Evolutionary conservation across 805 yeast genomes (phyloP).

Genomic region (Ogataea angusta): DNA sequence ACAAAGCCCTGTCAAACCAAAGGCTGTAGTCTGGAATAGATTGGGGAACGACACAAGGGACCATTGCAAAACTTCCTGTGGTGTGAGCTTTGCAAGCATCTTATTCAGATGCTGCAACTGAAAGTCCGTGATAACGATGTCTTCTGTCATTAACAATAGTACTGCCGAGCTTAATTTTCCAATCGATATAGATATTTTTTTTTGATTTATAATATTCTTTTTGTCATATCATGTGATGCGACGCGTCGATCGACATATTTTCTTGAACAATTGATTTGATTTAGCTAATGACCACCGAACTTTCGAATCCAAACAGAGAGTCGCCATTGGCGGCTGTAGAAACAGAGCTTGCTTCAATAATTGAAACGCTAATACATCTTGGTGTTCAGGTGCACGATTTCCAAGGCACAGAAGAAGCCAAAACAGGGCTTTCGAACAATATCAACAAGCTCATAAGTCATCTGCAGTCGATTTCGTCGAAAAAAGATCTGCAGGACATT

Average conservation of each 20-base stretch:
- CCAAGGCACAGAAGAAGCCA: slow-evolving; percentile 82
- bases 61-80: slow-evolving; percentile 80
- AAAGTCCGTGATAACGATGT: slow-evolving; percentile 18
- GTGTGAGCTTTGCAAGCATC: slow-evolving; percentile 51
- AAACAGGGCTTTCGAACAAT: slow-evolving; percentile 49
- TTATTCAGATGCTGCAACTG: slow-evolving; percentile 67
- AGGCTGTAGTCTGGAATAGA: slow-evolving; percentile 88
- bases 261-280: neutral
- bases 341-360: slow-evolving; percentile 46
- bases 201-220: slow-evolving; percentile 2
- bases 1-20: slow-evolving; percentile 89
- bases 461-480: slow-evolving; percentile 33
- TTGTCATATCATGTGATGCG: slow-evolving; percentile 9
- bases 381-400: slow-evolving; percentile 93
- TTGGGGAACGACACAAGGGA: slow-evolving; percentile 78
- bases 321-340: slow-evolving; percentile 30
- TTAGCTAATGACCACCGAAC: slow-evolving; percentile 31
- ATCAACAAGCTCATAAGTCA: slow-evolving; percentile 39
- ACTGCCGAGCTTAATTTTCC: neutral
- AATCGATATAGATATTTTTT: neutral
- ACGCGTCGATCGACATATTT: slow-evolving; percentile 6
- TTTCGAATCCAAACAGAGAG: slow-evolving; percentile 18
- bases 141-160: slow-evolving; percentile 2
- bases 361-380: slow-evolving; percentile 81
- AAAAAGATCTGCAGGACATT: slow-evolving; percentile 37